phyloP scores from a whole-genome alignment of 2,329 filamentous ascomycete genomes.

The Hysterium pulicare region DNA sequence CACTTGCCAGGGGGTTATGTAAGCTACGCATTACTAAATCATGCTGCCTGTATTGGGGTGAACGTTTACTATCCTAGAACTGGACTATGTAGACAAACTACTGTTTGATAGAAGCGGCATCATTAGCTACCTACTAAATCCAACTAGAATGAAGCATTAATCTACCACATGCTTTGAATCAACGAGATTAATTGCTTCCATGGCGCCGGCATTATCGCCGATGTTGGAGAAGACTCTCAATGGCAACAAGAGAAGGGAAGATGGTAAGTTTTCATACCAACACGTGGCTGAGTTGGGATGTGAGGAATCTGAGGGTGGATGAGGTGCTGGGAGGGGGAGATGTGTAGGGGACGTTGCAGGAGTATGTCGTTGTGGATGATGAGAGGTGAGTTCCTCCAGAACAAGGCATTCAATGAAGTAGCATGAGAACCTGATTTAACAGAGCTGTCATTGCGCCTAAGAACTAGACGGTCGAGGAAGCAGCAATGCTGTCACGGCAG shows the following conservation, averaged over 20 bases:
- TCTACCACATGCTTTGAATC: no score
- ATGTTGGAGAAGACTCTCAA: background rate
- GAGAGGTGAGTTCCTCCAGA: slow-evolving; percentile 16
- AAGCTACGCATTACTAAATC: no score
- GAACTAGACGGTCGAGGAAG: slow-evolving; percentile 34
- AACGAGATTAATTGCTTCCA: no score
- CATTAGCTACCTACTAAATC: no score
- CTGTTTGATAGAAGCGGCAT: no score
- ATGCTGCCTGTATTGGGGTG: no score
- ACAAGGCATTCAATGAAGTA: background rate
- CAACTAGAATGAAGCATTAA: no score
- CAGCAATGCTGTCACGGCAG: slow-evolving; percentile 44
- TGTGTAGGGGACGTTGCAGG: slow-evolving; percentile 39
- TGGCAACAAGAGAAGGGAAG: background rate
- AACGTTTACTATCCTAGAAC: no score
- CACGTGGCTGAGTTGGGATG: slow-evolving; percentile 13
- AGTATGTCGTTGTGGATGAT: slow-evolving; percentile 44
- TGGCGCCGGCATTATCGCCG: background rate
- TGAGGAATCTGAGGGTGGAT: slow-evolving; percentile 6
- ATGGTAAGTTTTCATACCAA: slow-evolving; percentile 6
- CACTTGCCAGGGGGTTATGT: no score
- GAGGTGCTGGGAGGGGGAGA: slow-evolving; percentile 20
- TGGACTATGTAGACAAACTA: no score
- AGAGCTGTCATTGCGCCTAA: slow-evolving; percentile 37
- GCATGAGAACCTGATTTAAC: background rate